Evolutionary conservation across 192 early-diverging fungal species (phyloP).

Genomic region (Coemansia sp.): DNA sequence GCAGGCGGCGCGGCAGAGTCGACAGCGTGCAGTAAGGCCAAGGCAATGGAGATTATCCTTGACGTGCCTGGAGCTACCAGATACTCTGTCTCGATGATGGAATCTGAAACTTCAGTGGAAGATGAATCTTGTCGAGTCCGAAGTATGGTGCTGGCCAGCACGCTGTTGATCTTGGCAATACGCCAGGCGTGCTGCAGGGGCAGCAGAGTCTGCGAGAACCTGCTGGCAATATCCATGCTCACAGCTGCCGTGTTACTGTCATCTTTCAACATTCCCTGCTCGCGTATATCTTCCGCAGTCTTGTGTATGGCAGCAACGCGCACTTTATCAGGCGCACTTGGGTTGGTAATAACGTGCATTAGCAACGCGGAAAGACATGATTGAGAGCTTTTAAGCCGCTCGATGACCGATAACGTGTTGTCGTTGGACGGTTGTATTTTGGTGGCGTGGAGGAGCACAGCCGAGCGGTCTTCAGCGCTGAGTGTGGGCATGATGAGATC

Average conservation of each 20-base stretch:
- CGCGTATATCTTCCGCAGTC: background rate
- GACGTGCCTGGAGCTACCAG: background rate
- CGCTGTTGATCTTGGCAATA: too few relatives aligned
- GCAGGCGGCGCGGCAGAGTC: background rate
- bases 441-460: too few relatives aligned
- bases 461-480: background rate
- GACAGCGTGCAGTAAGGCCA: background rate
- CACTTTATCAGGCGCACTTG: conserved; percentile 5
- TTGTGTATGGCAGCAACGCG: conserved; percentile 20
- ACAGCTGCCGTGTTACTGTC: too few relatives aligned
- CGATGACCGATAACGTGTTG: too few relatives aligned
- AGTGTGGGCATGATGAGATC: conserved; percentile 33
- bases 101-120: too few relatives aligned
- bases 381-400: background rate
- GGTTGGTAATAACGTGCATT: conserved; percentile 11
- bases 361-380: conserved; percentile 10
- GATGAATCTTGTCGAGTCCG: background rate
- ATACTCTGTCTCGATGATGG: background rate
- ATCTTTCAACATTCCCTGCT: too few relatives aligned
- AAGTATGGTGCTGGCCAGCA: too few relatives aligned
- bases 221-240: too few relatives aligned
- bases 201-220: too few relatives aligned
- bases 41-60: background rate
- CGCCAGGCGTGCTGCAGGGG: too few relatives aligned
- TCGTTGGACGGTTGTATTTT: too few relatives aligned